These are phyloP conservation scores for Fusarium buharicum DNA, from an alignment of 2,329 filamentous ascomycete genomes.

Conservation along the genomic window DNA sequence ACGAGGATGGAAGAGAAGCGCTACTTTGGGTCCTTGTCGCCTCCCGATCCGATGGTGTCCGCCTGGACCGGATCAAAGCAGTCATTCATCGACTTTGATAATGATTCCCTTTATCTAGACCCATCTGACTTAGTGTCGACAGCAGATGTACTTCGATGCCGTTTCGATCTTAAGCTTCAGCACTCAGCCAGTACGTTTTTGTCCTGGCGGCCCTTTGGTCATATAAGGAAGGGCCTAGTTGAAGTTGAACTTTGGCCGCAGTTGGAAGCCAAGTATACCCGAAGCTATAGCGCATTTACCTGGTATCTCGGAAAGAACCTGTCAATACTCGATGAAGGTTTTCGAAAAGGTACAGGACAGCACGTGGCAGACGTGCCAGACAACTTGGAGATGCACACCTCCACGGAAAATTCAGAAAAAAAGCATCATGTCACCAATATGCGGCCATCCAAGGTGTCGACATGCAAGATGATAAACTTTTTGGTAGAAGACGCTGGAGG, in stretches of 20 bases:
- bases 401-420: background rate
- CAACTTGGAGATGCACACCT: slow-evolving; percentile 1
- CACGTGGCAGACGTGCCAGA: background rate
- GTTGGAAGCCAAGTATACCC: slow-evolving; percentile 5
- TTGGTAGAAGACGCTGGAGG: background rate
- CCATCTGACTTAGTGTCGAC: background rate
- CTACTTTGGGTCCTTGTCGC: background rate
- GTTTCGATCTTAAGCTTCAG: slow-evolving; percentile 8
- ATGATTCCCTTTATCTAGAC: background rate
- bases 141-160: slow-evolving; percentile 2
- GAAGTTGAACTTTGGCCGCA: slow-evolving; percentile 15
- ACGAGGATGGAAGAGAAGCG: slow-evolving; percentile 8
- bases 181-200: background rate
- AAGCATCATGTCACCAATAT: background rate
- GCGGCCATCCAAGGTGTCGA: background rate
- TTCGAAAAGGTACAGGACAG: background rate
- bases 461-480: background rate
- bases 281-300: slow-evolving; percentile 6
- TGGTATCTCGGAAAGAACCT: slow-evolving; percentile 4
- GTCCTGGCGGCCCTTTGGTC: slow-evolving; percentile 8
- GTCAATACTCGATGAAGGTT: background rate
- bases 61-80: slow-evolving; percentile 8
- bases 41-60: slow-evolving; percentile 9
- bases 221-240: background rate
- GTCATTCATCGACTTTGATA: slow-evolving; percentile 8